Evolutionary conservation across 345 rosid genomes (phyloP), one percentile per base, ranked within the genome.

Genomic region (Noccaea bulbosa): DNA sequence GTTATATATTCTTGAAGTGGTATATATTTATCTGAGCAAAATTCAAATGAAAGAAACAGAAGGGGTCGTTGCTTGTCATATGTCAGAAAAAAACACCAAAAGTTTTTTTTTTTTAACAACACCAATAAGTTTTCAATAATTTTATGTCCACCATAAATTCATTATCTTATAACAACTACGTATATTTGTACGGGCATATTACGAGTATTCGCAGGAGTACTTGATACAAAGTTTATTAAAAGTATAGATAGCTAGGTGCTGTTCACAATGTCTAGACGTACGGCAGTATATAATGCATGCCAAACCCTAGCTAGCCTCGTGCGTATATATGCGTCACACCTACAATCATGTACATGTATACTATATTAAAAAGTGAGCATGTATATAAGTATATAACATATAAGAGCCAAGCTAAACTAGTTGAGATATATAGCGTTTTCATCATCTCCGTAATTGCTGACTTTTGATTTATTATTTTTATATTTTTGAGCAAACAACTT

Each of bases 261-360:
- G 37, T 51, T 52, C 33, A 15, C 5, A 44, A 52, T 51, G 64
- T 37, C 57, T 67, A 61, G 57, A 63, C 39, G 64, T 55, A 68
- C 64, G 68, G 62, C 63, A 74, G 24, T 67, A 43, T 24, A 50
- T 61, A 60, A 44, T 74, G 73, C 63, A 67, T 74, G 73, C 69
- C 78, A 74, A 74, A 74, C 73, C 78, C 78, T 73, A 67, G 69
- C 78, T 73, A 67, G 69, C 69, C 35, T 74, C 47, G 41, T 34
- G 49, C 52, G 43, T 51, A 32, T 37, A 12, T 44, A 45, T 72
- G 41, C 41, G 41, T 62, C 70, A 72, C 65, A 30, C 65, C 64
- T 17, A 46, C 44, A 44, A 56, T 16, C 41, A 47, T 46, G 20
- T 44, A 47, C 2, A 53, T 32, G 22, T 59, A 24, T 51, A 51